phyloP scores from a whole-genome alignment of 345 rosid species.

The Acer campestre region DNA sequence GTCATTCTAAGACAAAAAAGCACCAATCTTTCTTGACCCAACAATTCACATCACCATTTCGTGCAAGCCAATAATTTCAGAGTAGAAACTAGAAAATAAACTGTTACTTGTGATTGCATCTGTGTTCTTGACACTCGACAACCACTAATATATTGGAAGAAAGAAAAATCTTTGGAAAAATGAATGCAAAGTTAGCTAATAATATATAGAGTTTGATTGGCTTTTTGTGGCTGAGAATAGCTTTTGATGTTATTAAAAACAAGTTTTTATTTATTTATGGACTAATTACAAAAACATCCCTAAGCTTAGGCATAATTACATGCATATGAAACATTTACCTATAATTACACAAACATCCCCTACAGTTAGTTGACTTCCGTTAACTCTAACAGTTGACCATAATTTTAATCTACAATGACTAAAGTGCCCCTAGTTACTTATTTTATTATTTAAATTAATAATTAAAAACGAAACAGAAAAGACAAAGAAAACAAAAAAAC shows the following conservation, averaged over 20 bases:
- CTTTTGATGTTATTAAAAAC: not conserved
- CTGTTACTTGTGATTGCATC: not conserved
- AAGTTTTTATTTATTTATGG: not conserved
- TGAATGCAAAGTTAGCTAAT: not conserved
- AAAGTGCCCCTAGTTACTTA: too few relatives aligned
- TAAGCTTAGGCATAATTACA: too few relatives aligned
- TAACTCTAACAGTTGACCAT: too few relatives aligned
- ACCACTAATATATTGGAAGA: not conserved
- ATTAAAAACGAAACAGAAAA: too few relatives aligned
- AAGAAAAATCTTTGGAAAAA: not conserved
- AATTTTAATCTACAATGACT: too few relatives aligned
- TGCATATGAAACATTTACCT: too few relatives aligned
- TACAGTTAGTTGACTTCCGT: too few relatives aligned
- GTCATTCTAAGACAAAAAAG: not conserved
- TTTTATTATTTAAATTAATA: too few relatives aligned
- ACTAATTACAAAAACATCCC: too few relatives aligned
- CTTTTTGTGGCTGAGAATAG: constrained; percentile 2
- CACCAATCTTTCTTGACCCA: not conserved
- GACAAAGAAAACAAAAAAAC: too few relatives aligned
- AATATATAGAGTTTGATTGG: not conserved
- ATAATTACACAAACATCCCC: too few relatives aligned
- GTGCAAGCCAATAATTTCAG: not conserved
- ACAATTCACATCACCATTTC: not conserved
- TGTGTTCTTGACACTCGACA: not conserved
- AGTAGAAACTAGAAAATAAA: not conserved